These are phyloP conservation scores for Torulaspora delbrueckii DNA, from an alignment of 805 yeast genomes.

Conservation along the genomic window DNA sequence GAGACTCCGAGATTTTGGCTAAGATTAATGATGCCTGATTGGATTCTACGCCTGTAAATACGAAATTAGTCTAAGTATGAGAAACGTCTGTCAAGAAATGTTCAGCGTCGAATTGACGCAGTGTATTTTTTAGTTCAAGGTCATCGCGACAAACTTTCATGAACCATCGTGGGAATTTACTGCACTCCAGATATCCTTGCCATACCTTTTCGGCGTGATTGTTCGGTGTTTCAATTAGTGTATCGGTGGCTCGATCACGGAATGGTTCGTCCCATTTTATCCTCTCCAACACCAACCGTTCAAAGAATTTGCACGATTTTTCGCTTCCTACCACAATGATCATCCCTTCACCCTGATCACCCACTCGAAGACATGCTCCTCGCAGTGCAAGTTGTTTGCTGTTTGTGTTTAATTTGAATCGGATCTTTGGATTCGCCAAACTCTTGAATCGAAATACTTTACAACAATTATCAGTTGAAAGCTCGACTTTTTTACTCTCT, in stretches of 20 bases:
- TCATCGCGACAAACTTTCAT: slow-evolving; percentile 49
- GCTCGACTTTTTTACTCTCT: not conserved
- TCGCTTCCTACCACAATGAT: slow-evolving; percentile 73
- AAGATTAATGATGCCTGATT: slow-evolving; percentile 53
- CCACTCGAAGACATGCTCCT: slow-evolving; percentile 55
- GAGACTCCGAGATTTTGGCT: slow-evolving; percentile 93
- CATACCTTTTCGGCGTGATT: slow-evolving; percentile 54
- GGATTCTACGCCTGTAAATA: slow-evolving; percentile 15
- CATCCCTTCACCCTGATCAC: slow-evolving; percentile 44
- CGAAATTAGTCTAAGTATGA: slow-evolving; percentile 4
- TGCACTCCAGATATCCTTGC: slow-evolving; percentile 59
- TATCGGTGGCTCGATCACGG: slow-evolving; percentile 29
- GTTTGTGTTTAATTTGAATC: slow-evolving; percentile 71
- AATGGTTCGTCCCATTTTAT: slow-evolving; percentile 65
- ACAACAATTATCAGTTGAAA: slow-evolving; percentile 12
- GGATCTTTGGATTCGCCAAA: slow-evolving; percentile 59
- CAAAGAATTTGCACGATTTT: slow-evolving; percentile 56
- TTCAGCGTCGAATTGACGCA: slow-evolving; percentile 50
- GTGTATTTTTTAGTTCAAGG: slow-evolving; percentile 45
- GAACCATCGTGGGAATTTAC: slow-evolving; percentile 66
- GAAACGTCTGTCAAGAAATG: slow-evolving; percentile 27
- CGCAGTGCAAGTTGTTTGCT: slow-evolving; percentile 65
- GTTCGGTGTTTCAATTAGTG: slow-evolving; percentile 36
- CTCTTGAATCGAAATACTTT: slow-evolving; percentile 55
- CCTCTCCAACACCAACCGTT: slow-evolving; percentile 53